These are phyloP conservation scores for Sphaerosporella brunnea DNA, from an alignment of 495 filamentous ascomycete genomes.

Conservation along the genomic window DNA sequence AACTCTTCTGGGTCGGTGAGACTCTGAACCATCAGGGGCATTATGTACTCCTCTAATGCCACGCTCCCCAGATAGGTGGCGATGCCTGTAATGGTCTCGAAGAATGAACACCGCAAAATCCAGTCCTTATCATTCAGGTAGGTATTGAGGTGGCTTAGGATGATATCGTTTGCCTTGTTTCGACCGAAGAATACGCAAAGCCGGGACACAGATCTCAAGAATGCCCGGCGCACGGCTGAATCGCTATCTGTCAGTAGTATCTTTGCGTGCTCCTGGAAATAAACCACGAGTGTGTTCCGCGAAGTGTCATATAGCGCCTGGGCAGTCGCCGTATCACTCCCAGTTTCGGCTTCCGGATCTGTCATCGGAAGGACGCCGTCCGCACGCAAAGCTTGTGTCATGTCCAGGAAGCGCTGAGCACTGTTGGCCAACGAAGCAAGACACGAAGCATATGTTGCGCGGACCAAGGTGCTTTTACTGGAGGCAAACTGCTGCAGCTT, in stretches of 20 bases:
- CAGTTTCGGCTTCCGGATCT: slow-evolving; percentile 68
- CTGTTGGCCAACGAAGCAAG: slow-evolving; percentile 84
- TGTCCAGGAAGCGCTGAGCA: slow-evolving; percentile 67
- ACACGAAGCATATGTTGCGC: slow-evolving; percentile 82
- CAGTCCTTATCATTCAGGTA: slow-evolving; percentile 95
- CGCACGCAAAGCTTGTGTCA: slow-evolving; percentile 71
- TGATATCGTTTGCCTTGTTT: slow-evolving; percentile 73
- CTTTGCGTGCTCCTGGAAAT: slow-evolving; percentile 79
- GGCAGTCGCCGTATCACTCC: slow-evolving; percentile 36
- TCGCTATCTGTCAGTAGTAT: slow-evolving; percentile 72
- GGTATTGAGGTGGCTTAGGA: slow-evolving; percentile 88
- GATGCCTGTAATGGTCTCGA: slow-evolving; percentile 87
- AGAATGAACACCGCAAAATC: slow-evolving; percentile 92
- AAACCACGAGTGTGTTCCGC: slow-evolving; percentile 51
- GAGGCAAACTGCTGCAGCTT: slow-evolving; percentile 55
- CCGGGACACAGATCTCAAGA: slow-evolving; percentile 80
- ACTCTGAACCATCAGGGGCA: slow-evolving; percentile 94
- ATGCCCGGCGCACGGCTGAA: slow-evolving; percentile 74
- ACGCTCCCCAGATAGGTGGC: slow-evolving; percentile 73
- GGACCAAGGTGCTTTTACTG: slow-evolving; percentile 47
- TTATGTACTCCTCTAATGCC: slow-evolving; percentile 83
- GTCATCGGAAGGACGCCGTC: slow-evolving; percentile 63
- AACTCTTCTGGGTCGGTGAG: slow-evolving; percentile 89
- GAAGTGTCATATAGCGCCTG: slow-evolving; percentile 72
- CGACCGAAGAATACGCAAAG: slow-evolving; percentile 93